Conservation (phyloP, 2,329 filamentous ascomycete species). For the Colletotrichum phormii region DNA sequence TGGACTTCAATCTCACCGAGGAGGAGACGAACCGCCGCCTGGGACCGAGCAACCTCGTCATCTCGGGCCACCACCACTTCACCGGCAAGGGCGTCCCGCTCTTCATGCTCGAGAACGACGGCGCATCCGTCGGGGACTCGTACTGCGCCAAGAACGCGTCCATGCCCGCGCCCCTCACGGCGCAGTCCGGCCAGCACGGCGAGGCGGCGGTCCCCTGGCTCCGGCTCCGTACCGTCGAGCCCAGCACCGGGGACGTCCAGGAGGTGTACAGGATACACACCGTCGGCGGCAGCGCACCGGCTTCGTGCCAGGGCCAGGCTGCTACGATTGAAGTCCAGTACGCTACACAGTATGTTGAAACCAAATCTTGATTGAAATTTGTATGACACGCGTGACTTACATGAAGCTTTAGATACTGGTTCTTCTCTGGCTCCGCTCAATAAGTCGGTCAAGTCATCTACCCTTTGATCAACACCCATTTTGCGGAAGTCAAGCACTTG, state of each 20-base stretch:
- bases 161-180: conserved; percentile 70
- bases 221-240: conserved; percentile 69
- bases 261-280: conserved; percentile 89
- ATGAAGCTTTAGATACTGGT: conserved; percentile 50
- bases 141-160: conserved; percentile 72
- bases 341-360: conserved; percentile 78
- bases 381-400: conserved; percentile 32
- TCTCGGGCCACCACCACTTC: conserved; percentile 89
- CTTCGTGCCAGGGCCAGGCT: conserved; percentile 75
- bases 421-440: conserved; percentile 41
- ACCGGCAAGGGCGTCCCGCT: conserved; percentile 75
- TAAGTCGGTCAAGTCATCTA: conserved; percentile 5
- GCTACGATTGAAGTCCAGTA: conserved; percentile 81
- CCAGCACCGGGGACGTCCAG: conserved; percentile 72
- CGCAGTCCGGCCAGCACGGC: conserved; percentile 69
- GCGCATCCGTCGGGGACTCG: conserved; percentile 67
- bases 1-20: conserved; percentile 70
- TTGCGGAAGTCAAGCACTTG: background rate
- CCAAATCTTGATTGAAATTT: conserved; percentile 36
- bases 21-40: conserved; percentile 43
- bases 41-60: conserved; percentile 69
- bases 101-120: conserved; percentile 78
- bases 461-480: background rate
- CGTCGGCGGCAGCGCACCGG: conserved; percentile 81
- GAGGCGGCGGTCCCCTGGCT: conserved; percentile 84